Base-by-base conservation (phyloP, 169 alveolate species). In the Plasmodium billcollinsi region DNA sequence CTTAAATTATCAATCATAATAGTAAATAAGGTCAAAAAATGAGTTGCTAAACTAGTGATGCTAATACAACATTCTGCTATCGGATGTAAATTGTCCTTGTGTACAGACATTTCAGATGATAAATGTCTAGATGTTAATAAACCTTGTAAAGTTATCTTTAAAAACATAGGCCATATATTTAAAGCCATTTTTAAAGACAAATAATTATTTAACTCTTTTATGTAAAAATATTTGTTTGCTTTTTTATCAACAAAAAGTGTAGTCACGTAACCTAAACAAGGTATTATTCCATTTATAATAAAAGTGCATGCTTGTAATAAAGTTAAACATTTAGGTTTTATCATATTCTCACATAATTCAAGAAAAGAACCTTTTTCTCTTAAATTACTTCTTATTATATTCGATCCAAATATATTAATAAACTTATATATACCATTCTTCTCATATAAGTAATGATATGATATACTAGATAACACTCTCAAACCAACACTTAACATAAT, bases 151-250 rank as follows among this genome's bases (percentile, higher is more conserved):
- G 92, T 86, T 24, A 86, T 86, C 56, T 86, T 86, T 47, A 86
- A 54, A 86, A 86, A 86, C 88, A 86, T 86, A 11, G 92, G 92
- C 92, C 92, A 86, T 39, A 86, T 86, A 18, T 86, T 86, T 73
- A 86, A 73, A 39, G 92, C 86, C 92, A 86, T 86, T 86, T 86
- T 86, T 71, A 86, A 86, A 50, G 92, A 86, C 14, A 86, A 65
- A 72, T 86, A 72, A 62, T 70, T 86, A 12, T 86, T 86, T 21
- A 86, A 72, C 58, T 86, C 92, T 54, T 86, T 86, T 61, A 86
- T 86, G 52, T 72, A 86, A 21, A 75, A 72, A 15, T 86, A 86
- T 71, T 56, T 65, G 20, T 33, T 86, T 12, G 49, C 63, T 67
- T 73, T 86, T 56, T 70, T 86, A 61, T 86, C 76, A 72, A 29